Conservation (phyloP, 768 basidiomycete genomes). For the Pleurotus tuoliensis region DNA sequence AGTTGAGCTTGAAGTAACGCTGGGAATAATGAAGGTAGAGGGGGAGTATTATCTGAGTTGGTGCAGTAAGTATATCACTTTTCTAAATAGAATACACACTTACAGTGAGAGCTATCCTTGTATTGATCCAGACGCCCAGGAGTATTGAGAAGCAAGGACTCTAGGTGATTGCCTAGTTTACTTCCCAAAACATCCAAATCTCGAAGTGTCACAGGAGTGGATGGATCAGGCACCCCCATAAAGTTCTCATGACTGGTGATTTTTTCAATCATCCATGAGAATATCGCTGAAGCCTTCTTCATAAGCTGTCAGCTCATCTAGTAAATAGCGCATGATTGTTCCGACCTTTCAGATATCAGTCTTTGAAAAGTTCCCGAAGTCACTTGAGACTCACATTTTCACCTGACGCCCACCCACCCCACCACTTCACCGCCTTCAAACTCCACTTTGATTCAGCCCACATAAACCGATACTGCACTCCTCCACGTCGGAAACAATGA, state of each 20-base stretch:
- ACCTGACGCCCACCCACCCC: slow-evolving; percentile 23
- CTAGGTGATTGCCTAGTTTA: not conserved
- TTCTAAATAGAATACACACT: not conserved
- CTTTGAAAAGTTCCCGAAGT: not conserved
- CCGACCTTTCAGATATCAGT: slow-evolving; percentile 11
- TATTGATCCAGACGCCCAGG: not conserved
- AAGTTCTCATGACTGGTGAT: slow-evolving; percentile 18
- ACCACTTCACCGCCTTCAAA: slow-evolving; percentile 22
- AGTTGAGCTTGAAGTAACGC: not conserved
- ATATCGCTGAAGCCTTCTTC: slow-evolving; percentile 23
- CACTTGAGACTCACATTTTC: slow-evolving; percentile 12
- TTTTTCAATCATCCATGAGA: slow-evolving; percentile 14
- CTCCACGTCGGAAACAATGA: slow-evolving; percentile 23
- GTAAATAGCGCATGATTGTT: slow-evolving; percentile 24
- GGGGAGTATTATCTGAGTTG: not conserved
- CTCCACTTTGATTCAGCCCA: slow-evolving; percentile 23
- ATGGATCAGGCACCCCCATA: slow-evolving; percentile 15
- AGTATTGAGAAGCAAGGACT: not conserved
- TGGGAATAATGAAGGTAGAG: not conserved
- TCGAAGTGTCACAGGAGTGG: slow-evolving; percentile 1
- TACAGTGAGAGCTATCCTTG: not conserved
- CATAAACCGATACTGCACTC: slow-evolving; percentile 24
- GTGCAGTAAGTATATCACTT: not conserved
- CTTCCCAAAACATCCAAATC: slow-evolving; percentile 8
- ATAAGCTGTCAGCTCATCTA: slow-evolving; percentile 24